phyloP scores from a whole-genome alignment of 1,284 basidiomycete species.

The Trametes versicolor region DNA sequence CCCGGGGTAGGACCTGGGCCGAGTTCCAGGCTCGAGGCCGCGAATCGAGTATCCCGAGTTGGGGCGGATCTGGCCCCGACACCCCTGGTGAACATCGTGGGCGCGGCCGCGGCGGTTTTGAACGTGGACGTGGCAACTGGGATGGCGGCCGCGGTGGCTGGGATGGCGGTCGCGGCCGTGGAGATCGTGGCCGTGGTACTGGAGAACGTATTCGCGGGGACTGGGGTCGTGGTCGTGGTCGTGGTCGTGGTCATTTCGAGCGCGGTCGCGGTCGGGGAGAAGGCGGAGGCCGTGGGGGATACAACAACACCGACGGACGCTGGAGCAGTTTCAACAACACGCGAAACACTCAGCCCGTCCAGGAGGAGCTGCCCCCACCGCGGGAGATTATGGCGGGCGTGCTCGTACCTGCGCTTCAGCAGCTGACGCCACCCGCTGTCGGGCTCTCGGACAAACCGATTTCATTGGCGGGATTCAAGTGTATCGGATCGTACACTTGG shows the following conservation, averaged over 20 bases:
- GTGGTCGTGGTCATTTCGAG: neutral
- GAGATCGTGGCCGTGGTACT: neutral
- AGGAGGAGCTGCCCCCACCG: slow-evolving; percentile 22
- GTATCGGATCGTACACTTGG: slow-evolving; percentile 66
- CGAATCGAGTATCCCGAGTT: neutral
- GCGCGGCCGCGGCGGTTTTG: no score
- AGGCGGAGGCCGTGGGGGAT: neutral
- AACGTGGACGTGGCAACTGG: neutral
- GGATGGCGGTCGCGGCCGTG: neutral
- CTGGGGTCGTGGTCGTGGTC: neutral
- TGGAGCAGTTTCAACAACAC: neutral
- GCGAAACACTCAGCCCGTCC: neutral
- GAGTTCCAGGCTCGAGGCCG: neutral
- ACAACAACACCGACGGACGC: neutral
- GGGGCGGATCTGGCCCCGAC: no score
- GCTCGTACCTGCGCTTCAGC: slow-evolving; percentile 20
- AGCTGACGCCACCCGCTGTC: slow-evolving; percentile 17
- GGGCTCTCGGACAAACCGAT: slow-evolving; percentile 9
- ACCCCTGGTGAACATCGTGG: no score
- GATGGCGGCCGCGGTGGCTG: neutral
- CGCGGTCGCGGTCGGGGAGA: neutral
- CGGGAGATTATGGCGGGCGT: slow-evolving; percentile 27
- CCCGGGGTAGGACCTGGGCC: neutral
- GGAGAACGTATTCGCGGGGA: neutral
- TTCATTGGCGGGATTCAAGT: slow-evolving; percentile 45